phyloP scores from a whole-genome alignment of 1,284 basidiomycete species.

The Microbotryum lychnidis-dioicae region DNA sequence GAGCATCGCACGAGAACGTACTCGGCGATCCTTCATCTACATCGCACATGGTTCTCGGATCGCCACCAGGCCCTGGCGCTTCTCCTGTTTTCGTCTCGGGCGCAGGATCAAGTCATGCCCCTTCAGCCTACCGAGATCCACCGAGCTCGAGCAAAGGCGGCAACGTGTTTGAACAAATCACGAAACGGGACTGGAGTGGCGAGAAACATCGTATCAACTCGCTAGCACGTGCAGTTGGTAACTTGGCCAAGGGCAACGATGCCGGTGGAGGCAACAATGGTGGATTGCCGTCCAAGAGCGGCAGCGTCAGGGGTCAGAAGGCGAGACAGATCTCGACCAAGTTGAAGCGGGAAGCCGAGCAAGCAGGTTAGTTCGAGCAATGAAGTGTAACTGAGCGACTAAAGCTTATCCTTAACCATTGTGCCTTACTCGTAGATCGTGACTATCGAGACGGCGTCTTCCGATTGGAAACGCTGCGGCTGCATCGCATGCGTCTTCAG shows the following conservation, averaged over 20 bases:
- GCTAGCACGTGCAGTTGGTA: constrained; percentile 22
- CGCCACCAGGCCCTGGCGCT: background rate
- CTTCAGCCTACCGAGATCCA: constrained; percentile 16
- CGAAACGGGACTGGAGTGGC: constrained; percentile 25
- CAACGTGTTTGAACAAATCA: constrained; percentile 26
- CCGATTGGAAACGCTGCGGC: constrained; percentile 81
- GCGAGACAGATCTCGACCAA: constrained; percentile 40
- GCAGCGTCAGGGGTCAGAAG: constrained; percentile 1
- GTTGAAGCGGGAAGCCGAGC: constrained; percentile 80
- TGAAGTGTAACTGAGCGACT: background rate
- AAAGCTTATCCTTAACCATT: too few species aligned
- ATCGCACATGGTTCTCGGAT: constrained; percentile 1
- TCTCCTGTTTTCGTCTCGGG: constrained; percentile 26
- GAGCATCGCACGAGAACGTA: background rate
- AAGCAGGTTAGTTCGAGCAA: constrained; percentile 57
- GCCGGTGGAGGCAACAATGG: background rate
- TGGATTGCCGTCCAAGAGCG: background rate
- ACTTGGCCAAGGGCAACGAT: constrained; percentile 16
- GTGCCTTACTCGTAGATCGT: constrained; percentile 52
- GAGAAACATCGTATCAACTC: constrained; percentile 30
- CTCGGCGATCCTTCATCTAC: background rate
- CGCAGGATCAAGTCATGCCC: constrained; percentile 8
- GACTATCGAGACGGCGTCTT: constrained; percentile 87
- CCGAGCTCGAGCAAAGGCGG: constrained; percentile 17
- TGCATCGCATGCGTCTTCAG: constrained; percentile 36